Evolutionary conservation across 768 basidiomycete genomes (phyloP), one percentile per base, ranked within the genome.

Genomic region (Lentinus brumalis): DNA sequence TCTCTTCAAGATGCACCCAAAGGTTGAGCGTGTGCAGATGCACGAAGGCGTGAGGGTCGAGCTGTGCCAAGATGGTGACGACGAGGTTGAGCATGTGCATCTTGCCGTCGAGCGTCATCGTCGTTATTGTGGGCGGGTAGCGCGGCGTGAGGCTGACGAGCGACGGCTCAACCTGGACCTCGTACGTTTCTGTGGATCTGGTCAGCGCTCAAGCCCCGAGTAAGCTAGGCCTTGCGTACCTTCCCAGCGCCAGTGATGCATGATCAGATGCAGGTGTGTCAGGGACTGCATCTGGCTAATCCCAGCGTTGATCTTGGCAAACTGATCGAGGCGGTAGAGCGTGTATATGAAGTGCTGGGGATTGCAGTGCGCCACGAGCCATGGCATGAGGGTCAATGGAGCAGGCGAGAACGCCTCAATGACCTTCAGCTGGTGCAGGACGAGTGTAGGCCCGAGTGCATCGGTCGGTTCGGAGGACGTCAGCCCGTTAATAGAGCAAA

Each of bases 81-180:
- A 54, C 62, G 2, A 63, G 57, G 35, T 51, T 42, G 18, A 63
- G 49, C 11, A 53, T 55, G 44, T 63, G 46, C 8, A 59, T 53
- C 44, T 63, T 63, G 18, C 49, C 62, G 42, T 63, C 62, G 32
- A 63, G 53, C 7, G 62, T 63, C 49, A 63, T 57, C 12, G 62
- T 59, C 2, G 46, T 49, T n/a, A 63, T 39, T 30, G 45, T 56
- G 21, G 62, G 42, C 1, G 57, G 62, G 21, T 59, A 39, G 41
- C 14, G 50, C 3, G 62, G 62, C 0, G 21, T 29, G 15, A 63
- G 41, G 8, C 49, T 44, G 53, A 63, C 54, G 11, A 58, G 39
- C 12, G 53, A 31, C 11, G 62, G 62, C 39, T 46, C 50, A 5
- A 45, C 53, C 32, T 46, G 29, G 11, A 59, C 57, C 32, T 59